Evolutionary conservation across 108 stramenopile species (phyloP).

Genomic region (Epithemia pelagica): DNA sequence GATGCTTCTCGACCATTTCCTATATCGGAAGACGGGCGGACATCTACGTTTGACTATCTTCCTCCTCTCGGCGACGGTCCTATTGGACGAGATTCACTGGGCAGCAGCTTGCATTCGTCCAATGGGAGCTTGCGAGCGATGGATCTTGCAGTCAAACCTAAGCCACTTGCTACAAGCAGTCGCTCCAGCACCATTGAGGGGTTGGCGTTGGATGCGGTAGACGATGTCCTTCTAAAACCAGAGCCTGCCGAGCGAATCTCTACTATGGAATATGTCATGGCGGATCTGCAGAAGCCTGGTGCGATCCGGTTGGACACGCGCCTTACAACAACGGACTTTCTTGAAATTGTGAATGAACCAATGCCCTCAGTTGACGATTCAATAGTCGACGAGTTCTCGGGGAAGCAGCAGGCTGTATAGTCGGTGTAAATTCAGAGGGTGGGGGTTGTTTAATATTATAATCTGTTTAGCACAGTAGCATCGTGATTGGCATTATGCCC

Average conservation of each 20-base stretch:
- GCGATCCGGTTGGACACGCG: conserved; percentile 11
- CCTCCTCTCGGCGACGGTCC: background rate
- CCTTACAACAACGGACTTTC: conserved; percentile 32
- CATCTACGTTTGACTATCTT: conserved; percentile 33
- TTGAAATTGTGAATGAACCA: conserved; percentile 27
- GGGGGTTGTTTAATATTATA: too few species aligned
- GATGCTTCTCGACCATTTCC: background rate
- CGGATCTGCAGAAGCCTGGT: conserved; percentile 14
- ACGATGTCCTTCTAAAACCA: conserved; percentile 16
- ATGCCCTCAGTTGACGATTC: conserved; percentile 6
- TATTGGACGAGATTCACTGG: background rate
- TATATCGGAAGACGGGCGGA: conserved; percentile 3
- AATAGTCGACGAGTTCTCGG: conserved; percentile 5
- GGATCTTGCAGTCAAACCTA: conserved; percentile 35
- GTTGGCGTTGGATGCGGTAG: conserved; percentile 41
- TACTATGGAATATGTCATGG: conserved; percentile 5
- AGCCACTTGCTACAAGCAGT: conserved; percentile 20
- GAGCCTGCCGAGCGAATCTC: background rate
- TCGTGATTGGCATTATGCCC: too few species aligned
- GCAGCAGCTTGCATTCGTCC: background rate
- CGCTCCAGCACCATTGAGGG: conserved; percentile 47
- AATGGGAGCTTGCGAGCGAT: conserved; percentile 1
- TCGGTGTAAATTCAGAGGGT: too few species aligned
- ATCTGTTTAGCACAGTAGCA: too few species aligned
- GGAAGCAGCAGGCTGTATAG: conserved; percentile 2